phyloP scores from a whole-genome alignment of 2,329 filamentous ascomycete species.

The Ophiostoma piceae region DNA sequence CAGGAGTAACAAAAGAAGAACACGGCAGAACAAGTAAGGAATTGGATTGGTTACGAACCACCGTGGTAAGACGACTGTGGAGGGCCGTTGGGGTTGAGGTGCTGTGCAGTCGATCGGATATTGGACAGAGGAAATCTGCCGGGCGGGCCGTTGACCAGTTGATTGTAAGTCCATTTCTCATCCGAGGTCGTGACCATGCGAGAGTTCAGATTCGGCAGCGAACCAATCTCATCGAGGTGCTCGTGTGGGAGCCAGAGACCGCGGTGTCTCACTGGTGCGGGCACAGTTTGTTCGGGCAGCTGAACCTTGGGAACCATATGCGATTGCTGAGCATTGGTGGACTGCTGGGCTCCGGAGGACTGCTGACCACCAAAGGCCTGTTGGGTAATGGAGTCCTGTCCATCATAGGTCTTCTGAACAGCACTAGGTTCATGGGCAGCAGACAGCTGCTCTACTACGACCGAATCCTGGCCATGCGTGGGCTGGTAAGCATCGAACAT shows the following conservation, averaged over 20 bases:
- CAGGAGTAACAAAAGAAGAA: background rate
- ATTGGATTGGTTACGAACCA: conserved; percentile 2
- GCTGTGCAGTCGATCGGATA: background rate
- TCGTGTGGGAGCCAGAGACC: background rate
- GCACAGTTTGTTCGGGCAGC: background rate
- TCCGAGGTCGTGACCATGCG: background rate
- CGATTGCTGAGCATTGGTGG: background rate
- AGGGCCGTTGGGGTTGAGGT: background rate
- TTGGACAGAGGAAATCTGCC: background rate
- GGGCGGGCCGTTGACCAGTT: background rate
- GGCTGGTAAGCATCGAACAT: background rate
- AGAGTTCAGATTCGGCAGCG: background rate
- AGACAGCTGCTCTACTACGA: no score
- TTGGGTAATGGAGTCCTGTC: no score
- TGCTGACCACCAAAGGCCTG: no score
- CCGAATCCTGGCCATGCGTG: no score
- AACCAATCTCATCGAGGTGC: background rate
- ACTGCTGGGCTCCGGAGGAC: no score
- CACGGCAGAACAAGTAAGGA: no score
- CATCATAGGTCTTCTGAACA: no score
- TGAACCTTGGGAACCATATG: background rate
- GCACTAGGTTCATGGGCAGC: no score
- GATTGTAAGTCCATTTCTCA: background rate
- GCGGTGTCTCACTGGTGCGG: background rate
- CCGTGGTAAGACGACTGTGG: background rate